Evolutionary conservation across 2,329 filamentous ascomycete genomes (phyloP), one percentile per base, ranked within the genome.

Genomic region (Xylariaceae sp.): DNA sequence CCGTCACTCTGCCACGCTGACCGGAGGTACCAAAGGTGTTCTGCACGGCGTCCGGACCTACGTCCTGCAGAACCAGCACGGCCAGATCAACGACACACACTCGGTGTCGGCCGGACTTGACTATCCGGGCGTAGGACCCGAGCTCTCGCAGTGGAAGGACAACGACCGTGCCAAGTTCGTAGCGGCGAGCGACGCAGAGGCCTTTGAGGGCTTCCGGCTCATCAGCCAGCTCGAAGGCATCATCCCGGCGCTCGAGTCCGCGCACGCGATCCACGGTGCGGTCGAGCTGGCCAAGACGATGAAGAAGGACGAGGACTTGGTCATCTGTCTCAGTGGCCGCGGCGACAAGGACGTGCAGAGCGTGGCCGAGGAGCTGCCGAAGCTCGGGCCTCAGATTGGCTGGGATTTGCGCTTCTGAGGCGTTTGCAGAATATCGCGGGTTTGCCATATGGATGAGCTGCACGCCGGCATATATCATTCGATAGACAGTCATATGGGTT

Each of bases 281-380:
- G 75, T 97, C 51, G 83, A 97, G 73, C 73, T 97, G 51, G 92
- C 92, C 54, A 96, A 95, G 83, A 89, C 85, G 50, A 91, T 96
- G 89, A 78, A 80, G 58, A 89, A 90, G 74, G 90, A 82, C 45
- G 75, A 96, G 72, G 90, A 97, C 64, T 74, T 99, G 27, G 92
- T 99, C 52, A 91, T 99, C 55, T 97, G 92, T 72, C 70, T 99
- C 35, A 95, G 88, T 65, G 94, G 94, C 9, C 79, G 94, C 60
- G 94, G 94, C 55, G 94, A 99, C 72, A 99, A 99, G 82, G 94
- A 99, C 66, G 94, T 99, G 51, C 91, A 99, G 81, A 95, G 89
- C 63, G 92, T 99, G 45, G 94, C 94, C 0, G 94, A 99, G 65
- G 90, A 95, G 72, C 73, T 99, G 65, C 92, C 92, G 15, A 87